These are phyloP conservation scores for Hymenotorrendiella dingleyae DNA, from an alignment of 2,329 filamentous ascomycete species.

Conservation along the genomic window DNA sequence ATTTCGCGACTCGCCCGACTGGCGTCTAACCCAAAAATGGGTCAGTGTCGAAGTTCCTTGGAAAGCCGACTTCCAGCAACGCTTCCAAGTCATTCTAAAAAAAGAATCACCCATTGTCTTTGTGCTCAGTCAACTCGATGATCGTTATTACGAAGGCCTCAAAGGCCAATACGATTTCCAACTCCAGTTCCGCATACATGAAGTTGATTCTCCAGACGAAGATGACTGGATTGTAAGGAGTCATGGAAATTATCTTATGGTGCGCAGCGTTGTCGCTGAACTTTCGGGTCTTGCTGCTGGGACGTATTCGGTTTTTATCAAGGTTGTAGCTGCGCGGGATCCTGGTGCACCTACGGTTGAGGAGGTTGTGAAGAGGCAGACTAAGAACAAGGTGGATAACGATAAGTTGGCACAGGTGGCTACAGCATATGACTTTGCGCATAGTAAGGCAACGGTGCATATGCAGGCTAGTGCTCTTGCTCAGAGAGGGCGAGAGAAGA, in stretches of 20 bases:
- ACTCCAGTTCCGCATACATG: conserved; percentile 45
- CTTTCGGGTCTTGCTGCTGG: conserved; percentile 50
- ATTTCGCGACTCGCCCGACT: conserved; percentile 55
- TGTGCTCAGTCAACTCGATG: conserved; percentile 56
- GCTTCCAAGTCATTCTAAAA: conserved; percentile 52
- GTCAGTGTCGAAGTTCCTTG: conserved; percentile 57
- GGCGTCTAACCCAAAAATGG: conserved; percentile 54
- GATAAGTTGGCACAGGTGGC: conserved; percentile 55
- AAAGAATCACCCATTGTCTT: conserved; percentile 53
- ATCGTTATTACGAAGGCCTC: conserved; percentile 56
- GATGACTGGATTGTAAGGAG: conserved; percentile 56
- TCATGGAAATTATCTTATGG: conserved; percentile 53
- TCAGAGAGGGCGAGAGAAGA: conserved; percentile 19
- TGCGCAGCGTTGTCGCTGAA: conserved; percentile 53
- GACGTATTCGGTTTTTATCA: conserved; percentile 51
- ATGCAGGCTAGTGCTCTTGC: conserved; percentile 45
- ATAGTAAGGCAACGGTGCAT: conserved; percentile 50
- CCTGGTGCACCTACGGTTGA: conserved; percentile 42
- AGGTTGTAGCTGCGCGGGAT: conserved; percentile 46
- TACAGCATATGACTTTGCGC: conserved; percentile 53
- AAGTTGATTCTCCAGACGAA: conserved; percentile 42
- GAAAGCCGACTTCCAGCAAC: conserved; percentile 56
- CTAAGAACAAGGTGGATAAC: conserved; percentile 42
- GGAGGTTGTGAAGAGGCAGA: conserved; percentile 50
- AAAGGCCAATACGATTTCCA: conserved; percentile 49